Evolutionary conservation across 1,284 basidiomycete species (phyloP).

Genomic region (Cutaneotrichosporon sp.): DNA sequence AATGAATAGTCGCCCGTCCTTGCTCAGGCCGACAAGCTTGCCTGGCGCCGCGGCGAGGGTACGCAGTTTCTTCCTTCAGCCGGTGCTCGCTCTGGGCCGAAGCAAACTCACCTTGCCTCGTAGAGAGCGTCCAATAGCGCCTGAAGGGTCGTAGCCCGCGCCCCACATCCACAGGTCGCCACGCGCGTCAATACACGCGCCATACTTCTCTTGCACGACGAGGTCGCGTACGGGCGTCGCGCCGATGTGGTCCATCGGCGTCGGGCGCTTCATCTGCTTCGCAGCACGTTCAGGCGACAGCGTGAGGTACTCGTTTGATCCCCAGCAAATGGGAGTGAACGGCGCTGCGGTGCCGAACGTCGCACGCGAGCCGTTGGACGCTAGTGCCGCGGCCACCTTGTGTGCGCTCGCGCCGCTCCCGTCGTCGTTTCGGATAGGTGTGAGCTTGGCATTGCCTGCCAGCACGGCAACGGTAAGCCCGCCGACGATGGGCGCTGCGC

Average conservation of each 20-base stretch:
- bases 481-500: constrained; percentile 2
- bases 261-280: constrained; percentile 29
- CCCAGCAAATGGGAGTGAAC: constrained; percentile 40
- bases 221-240: constrained; percentile 65
- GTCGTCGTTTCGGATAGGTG: constrained; percentile 10
- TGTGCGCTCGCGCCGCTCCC: neutral
- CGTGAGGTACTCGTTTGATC: constrained; percentile 35
- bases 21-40: constrained; percentile 63
- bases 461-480: constrained; percentile 1
- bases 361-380: neutral
- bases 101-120: constrained; percentile 66
- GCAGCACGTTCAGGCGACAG: constrained; percentile 27
- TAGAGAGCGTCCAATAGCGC: constrained; percentile 52
- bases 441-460: constrained; percentile 3
- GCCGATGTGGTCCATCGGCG: constrained; percentile 33
- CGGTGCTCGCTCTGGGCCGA: too few species aligned
- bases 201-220: constrained; percentile 66
- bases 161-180: constrained; percentile 92
- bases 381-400: neutral
- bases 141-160: constrained; percentile 51
- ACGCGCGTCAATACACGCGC: constrained; percentile 73
- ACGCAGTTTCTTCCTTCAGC: constrained; percentile 59
- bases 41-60: constrained; percentile 55
- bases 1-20: constrained; percentile 67
- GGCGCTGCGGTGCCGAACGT: neutral